These are phyloP conservation scores for Dunaliella primolecta DNA, from an alignment of 139 green algal genomes.

Conservation along the genomic window DNA sequence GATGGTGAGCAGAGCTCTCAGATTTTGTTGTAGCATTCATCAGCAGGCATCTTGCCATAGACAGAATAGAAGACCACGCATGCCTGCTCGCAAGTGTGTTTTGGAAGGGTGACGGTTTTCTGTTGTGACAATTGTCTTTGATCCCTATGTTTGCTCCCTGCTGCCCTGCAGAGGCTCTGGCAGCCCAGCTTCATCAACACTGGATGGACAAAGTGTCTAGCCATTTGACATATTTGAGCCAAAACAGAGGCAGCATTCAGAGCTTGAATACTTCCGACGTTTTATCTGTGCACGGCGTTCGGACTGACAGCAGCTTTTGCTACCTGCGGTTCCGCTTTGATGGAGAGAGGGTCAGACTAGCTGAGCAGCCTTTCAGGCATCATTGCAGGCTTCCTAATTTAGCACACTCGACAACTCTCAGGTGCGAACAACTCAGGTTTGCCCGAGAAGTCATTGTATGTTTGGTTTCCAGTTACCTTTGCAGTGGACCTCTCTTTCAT, in stretches of 20 bases:
- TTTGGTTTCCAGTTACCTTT: too few species aligned
- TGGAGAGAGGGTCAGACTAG: not conserved
- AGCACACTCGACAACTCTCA: not conserved
- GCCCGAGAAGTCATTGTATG: too few species aligned
- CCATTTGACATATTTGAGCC: not conserved
- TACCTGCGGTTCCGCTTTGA: not conserved
- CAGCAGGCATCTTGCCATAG: too few species aligned
- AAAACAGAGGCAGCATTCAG: not conserved
- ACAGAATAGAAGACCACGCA: too few species aligned
- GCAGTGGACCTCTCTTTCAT: too few species aligned
- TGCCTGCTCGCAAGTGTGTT: too few species aligned
- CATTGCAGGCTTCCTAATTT: not conserved
- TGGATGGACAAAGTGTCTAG: not conserved
- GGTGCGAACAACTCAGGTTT: too few species aligned
- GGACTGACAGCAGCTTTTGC: not conserved
- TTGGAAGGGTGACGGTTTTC: too few species aligned
- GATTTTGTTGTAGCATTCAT: too few species aligned
- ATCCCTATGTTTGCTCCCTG: too few species aligned
- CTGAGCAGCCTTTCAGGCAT: not conserved
- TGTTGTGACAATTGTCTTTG: too few species aligned
- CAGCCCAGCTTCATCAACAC: not conserved
- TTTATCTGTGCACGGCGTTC: not conserved
- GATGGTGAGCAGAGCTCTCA: too few species aligned
- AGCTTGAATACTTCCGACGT: not conserved
- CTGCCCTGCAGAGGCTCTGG: not conserved